Conservation (phyloP, 129 eudicot species). For the Helianthus tuberosus region DNA sequence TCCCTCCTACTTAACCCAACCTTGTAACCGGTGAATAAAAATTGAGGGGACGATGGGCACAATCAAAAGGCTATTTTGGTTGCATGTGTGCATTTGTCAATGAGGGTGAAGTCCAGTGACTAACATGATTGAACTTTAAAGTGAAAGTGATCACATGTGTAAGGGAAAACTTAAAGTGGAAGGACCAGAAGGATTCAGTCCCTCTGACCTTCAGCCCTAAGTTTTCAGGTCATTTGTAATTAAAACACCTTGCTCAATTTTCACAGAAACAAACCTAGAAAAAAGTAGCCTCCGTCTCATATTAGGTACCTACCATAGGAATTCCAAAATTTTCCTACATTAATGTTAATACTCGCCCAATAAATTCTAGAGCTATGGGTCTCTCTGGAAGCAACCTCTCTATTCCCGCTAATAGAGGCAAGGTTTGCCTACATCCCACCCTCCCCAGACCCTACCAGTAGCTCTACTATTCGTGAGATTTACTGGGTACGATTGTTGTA, state of each 20-base stretch:
- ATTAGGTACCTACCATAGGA: not conserved
- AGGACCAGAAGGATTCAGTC: slow-evolving; percentile 6
- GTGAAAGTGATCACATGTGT: not conserved
- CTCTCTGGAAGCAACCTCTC: too few relatives aligned
- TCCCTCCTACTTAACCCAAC: not conserved
- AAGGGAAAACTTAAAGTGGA: not conserved
- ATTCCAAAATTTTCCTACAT: not conserved
- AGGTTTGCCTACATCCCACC: too few relatives aligned
- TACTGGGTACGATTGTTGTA: too few relatives aligned
- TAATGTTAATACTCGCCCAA: not conserved
- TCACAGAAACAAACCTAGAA: not conserved
- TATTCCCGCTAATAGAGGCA: too few relatives aligned
- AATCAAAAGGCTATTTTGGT: slow-evolving; percentile 3
- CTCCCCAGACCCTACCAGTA: too few relatives aligned
- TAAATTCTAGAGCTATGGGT: not conserved
- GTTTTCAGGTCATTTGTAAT: not conserved
- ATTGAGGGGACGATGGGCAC: not conserved
- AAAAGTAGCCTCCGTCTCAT: not conserved
- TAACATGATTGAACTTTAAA: not conserved
- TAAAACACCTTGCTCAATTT: not conserved
- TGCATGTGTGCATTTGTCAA: slow-evolving; percentile 11
- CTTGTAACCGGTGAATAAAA: not conserved
- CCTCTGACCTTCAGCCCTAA: slow-evolving; percentile 10
- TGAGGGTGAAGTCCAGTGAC: slow-evolving; percentile 15
- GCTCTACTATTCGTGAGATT: too few relatives aligned